Base-by-base conservation (phyloP, 1,284 basidiomycete species). In the Ustilago cynodontis region DNA sequence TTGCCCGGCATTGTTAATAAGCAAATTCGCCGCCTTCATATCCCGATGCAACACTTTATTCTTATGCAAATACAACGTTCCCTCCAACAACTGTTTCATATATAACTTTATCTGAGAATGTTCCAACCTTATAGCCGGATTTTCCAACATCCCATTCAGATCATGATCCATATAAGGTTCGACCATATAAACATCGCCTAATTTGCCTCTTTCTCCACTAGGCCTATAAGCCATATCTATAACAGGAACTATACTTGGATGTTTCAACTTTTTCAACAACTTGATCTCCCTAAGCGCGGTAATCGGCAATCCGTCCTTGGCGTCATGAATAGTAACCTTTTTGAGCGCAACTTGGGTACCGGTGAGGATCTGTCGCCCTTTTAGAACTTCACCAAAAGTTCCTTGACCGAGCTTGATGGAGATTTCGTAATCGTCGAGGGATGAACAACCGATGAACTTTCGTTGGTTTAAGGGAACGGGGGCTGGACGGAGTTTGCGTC, bases 101-200 rank as follows among this genome's bases (percentile, higher is more conserved):
- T 98, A 96, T 47, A 97, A 88, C 88, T 99, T 99, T 87, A 98
- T 94, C 43, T 92, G 90, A 39, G 74, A 75, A 54, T 80, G 72
- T 24, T 78, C 81, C 35, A 86, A 75, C n/a, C 76, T 77, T 13
- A 83, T 80, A 22, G 63, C 71, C 59, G 93, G 92, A 31, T 86
- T 86, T 43, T 82, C 79, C 59, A 99, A 87, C 56, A 99, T 87
- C 1, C 97, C 97, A 13, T 95, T 95, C 26, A 99, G 90, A 87
- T 99, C 96, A 85, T 99, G 97, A 82, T 98, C 96, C 95, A 98
- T 98, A 87, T 97, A 99, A 0, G 96, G 96, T 85, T 98, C 98
- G 35, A 98, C 95, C 95, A 99, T 98, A 87, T 94, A 98, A 20
- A 90, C 88, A 56, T 88, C 88, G 54, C 94, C 89, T 50, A 92